Conservation (phyloP, 331 rosid genomes). For the Malus hybrid region DNA sequence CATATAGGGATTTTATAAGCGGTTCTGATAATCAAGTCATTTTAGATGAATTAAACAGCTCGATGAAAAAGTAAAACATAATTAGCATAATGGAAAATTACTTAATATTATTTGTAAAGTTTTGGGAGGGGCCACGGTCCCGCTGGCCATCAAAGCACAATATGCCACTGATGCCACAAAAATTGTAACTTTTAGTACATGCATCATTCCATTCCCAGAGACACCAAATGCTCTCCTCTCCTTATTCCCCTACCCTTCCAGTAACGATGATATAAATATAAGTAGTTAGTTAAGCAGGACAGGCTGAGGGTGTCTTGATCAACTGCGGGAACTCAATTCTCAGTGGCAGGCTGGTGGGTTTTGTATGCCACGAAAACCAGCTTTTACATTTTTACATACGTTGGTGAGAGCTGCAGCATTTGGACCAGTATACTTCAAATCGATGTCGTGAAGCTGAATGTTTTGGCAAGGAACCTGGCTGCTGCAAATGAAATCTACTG, state of each 20-base stretch:
- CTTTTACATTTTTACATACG: constrained; percentile 26
- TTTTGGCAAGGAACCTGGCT: constrained; percentile 29
- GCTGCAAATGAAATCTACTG: constrained; percentile 36
- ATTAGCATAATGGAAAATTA: not conserved
- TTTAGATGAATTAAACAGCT: too few relatives aligned
- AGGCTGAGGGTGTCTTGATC: not conserved
- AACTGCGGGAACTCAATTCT: too few relatives aligned
- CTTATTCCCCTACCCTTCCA: not conserved
- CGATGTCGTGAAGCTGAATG: constrained; percentile 23
- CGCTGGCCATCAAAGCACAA: not conserved
- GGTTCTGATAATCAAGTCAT: too few relatives aligned
- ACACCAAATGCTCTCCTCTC: not conserved
- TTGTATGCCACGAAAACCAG: constrained; percentile 12
- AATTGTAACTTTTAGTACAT: not conserved
- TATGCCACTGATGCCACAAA: not conserved
- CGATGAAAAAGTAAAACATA: too few relatives aligned
- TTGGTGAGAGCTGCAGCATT: not conserved
- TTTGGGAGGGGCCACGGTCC: not conserved
- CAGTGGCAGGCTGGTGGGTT: constrained; percentile 35
- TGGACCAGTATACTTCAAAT: constrained; percentile 13
- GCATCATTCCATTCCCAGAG: not conserved
- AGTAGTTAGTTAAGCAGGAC: not conserved
- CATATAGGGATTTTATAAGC: too few relatives aligned
- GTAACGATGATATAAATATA: not conserved
- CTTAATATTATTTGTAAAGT: not conserved